Base-by-base conservation (phyloP, 208 protist species). In the Wallacemonas sp. region DNA sequence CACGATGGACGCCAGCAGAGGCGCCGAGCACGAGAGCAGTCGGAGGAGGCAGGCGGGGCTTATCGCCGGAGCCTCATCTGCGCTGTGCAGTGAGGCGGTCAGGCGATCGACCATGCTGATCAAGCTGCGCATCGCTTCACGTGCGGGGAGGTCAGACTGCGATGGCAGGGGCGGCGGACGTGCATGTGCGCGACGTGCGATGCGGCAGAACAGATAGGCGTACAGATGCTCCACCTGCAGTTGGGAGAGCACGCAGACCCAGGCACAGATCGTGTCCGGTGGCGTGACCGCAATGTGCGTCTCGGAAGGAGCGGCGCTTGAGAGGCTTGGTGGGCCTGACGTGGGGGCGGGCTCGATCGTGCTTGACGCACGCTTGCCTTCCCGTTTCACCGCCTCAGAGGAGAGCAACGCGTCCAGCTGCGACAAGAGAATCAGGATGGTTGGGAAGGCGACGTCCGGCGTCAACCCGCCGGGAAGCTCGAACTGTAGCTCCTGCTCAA, bases 401-500 rank as follows among this genome's bases (percentile, higher is more conserved):
- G 47, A 55, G n/a, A 16, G 14, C 8, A 9, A 2, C 0, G 3
- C 60, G 30, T 41, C 27, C 27, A 54, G 41, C 27, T 39, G 33
- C 29, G 29, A 27, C 4, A 68, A 34, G 17, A 12, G 23, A 17
- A 60, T 48, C 19, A 68, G 33, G 1, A 19, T 38, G 17, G 32
- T 24, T 1, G 48, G 30, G 29, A 61, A 48, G 1, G 49, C 24
- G 48, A 29, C 63, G 16, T 43, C 33, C 16, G 44, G 63, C 48
- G 48, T 56, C n/a, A 63, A 11, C 8, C 23, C 57, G 33, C 29
- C 34, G 9, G 52, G 52, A 6, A 58, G 4, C 26, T 58, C 52
- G n/a, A 34, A 17, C 52, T 55, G 63, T 24, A 80, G 44, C 58
- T 86, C 71, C 34, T 74, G 65, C 57, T 86, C 80, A 9, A 68